Evolutionary conservation across 2,329 filamentous ascomycete species (phyloP).

Genomic region (Venturia aucupariae): DNA sequence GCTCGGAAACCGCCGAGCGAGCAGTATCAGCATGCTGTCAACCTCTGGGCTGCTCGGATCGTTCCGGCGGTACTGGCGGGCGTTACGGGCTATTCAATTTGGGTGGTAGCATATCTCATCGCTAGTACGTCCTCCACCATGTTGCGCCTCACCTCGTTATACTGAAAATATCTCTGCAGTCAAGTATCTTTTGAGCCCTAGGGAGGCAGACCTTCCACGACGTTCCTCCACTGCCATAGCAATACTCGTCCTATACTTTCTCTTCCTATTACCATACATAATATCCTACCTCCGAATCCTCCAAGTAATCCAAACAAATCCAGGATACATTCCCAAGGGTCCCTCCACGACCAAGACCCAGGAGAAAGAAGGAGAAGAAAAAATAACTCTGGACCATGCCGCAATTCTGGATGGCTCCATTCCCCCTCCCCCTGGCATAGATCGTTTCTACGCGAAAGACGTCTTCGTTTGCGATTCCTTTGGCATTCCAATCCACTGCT

Average conservation of each 20-base stretch:
- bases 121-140: constrained; percentile 48
- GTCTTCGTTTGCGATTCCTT: constrained; percentile 76
- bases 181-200: constrained; percentile 56
- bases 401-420: constrained; percentile 20
- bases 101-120: constrained; percentile 57
- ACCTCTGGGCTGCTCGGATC: constrained; percentile 24
- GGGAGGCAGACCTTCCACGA: constrained; percentile 23
- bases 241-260: constrained; percentile 63
- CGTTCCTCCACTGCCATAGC: constrained; percentile 53
- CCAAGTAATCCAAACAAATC: constrained; percentile 56
- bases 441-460: constrained; percentile 71
- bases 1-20: constrained; percentile 1
- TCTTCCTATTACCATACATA: constrained; percentile 59
- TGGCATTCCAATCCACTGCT: constrained; percentile 81
- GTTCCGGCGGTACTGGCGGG: constrained; percentile 62
- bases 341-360: not conserved
- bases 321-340: constrained; percentile 48
- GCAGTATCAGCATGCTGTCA: constrained; percentile 9
- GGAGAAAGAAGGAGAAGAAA: not conserved
- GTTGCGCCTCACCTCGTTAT: not conserved
- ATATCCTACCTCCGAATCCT: constrained; percentile 63
- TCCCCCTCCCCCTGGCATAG: constrained; percentile 58
- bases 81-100: constrained; percentile 60
- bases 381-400: constrained; percentile 11
- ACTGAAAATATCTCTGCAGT: constrained; percentile 38